A percentile compares a stretch with the other conserved stretches of the same genome.
Conservation (phyloP, 129 eudicot species). For the Cynara cardunculus region DNA sequence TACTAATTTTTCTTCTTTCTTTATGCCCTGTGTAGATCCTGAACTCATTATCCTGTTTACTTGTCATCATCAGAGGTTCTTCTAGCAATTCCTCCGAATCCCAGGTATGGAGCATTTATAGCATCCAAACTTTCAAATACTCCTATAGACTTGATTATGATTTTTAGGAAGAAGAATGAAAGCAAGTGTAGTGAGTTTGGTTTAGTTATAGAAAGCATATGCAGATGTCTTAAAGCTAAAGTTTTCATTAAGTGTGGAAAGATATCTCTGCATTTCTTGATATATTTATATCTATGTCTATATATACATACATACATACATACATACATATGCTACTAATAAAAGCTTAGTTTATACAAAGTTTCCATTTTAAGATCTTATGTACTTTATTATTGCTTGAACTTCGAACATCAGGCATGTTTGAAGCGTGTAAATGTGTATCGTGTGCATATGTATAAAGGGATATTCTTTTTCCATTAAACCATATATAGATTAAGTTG, state of each 20-base stretch:
- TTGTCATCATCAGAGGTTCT: too few relatives aligned
- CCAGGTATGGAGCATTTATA: too few relatives aligned
- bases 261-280: too few relatives aligned
- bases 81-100: too few relatives aligned
- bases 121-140: too few relatives aligned
- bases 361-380: background rate
- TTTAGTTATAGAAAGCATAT: background rate
- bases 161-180: constrained; percentile 22
- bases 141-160: background rate
- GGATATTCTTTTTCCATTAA: background rate
- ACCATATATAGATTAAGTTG: background rate
- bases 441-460: background rate
- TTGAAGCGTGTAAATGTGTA: background rate
- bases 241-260: too few relatives aligned
- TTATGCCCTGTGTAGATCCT: too few relatives aligned
- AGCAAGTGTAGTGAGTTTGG: constrained; percentile 13
- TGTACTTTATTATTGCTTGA: background rate
- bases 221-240: background rate
- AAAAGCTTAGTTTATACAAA: constrained; percentile 14
- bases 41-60: too few relatives aligned
- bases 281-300: constrained; percentile 2
- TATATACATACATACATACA: background rate
- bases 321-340: background rate
- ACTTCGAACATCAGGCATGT: background rate
- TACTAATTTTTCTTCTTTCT: too few relatives aligned